Evolutionary conservation across 2,329 filamentous ascomycete genomes (phyloP), one percentile per base, ranked within the genome.

Genomic region (Fusarium illudens): DNA sequence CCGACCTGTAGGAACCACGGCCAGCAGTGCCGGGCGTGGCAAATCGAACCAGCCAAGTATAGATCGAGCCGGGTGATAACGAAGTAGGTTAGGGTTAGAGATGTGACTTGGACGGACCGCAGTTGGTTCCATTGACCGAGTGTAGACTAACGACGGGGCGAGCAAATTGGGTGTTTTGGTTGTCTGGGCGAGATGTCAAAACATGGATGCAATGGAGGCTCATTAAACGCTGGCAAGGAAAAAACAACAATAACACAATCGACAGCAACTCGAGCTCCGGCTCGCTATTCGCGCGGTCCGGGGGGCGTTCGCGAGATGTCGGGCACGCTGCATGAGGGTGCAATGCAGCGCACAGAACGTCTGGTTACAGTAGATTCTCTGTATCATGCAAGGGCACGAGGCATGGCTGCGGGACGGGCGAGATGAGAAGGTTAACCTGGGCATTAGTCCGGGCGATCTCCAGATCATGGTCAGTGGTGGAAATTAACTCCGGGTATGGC

Each of bases 401-500:
- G 54, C 37, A 33, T 29, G 37, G 44, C 34, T 49, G 42, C 32
- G 32, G 50, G 42, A 29, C 17, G 34, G 36, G 54, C 44, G 30
- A 54, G 44, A 52, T 58, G 58, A 44, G 52, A 55, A 58, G 30
- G 34, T 30, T 34, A 34, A 50, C 46, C 33, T 42, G 27, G 39
- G 39, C 17, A 46, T 17, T 52, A 33, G 12, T 51, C 63, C 60
- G 63, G 58, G 34, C 60, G 51, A 64, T 73, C 61, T 58, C 39
- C 54, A 62, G 39, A 59, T 62, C 52, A 50, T 53, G 46, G 62
- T 57, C 25, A 57, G 46, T 62, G 56, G 67, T 73, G 71, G 71
- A 73, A 73, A 73, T 73, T 72, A 70, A 73, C 15, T 6, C 49
- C 33, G 53, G 60, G n/a, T 61, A 58, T 62, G 37, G 44, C 56